Evolutionary conservation across 768 basidiomycete species (phyloP), one percentile per base, ranked within the genome.

Genomic region (Naganishia vishniacii): DNA sequence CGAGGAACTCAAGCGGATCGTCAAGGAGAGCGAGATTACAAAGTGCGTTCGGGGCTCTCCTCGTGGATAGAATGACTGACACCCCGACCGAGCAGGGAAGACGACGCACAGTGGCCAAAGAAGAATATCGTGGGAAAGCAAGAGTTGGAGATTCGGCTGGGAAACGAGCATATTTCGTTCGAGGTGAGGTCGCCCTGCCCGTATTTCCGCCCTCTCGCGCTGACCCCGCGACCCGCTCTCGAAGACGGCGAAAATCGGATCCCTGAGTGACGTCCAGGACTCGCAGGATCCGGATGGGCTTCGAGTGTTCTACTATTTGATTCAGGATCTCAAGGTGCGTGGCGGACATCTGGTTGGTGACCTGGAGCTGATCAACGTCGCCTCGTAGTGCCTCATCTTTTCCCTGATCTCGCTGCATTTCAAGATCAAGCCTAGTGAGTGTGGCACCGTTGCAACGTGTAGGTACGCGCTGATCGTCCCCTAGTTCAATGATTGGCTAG

Each of bases 121-220:
- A 97, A 95, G 81, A 94, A 94, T 77, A 92, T 97, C 31, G 92
- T 97, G 28, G 95, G 95, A 48, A 92, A 94, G 80, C 95, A 99
- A 77, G 94, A 98, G 78, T 83, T 99, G 41, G 95, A 99, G 78
- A 90, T 98, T 64, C 85, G 91, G 58, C 76, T 95, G 51, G 93
- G 92, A 34, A 91, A 86, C 70, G 90, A 95, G 71, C 95, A 98
- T 73, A 97, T 98, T 63, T 86, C 91, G 2, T 98, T 98, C 68
- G 93, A 99, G 83, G 93, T 92, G 48, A 59, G 84, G 72, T 48
- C 8, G 8, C 12, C 20, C 47, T 18, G 28, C 45, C n/a, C 46
- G 18, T 37, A 13, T 18, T 34, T 26, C 32, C 45, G 20, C 12
- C 26, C 7, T 16, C 26, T 9, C 29, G 3, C 48, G 4, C 51